phyloP scores from a whole-genome alignment of 2,329 filamentous ascomycete species.

The Colletotrichum camelliae region DNA sequence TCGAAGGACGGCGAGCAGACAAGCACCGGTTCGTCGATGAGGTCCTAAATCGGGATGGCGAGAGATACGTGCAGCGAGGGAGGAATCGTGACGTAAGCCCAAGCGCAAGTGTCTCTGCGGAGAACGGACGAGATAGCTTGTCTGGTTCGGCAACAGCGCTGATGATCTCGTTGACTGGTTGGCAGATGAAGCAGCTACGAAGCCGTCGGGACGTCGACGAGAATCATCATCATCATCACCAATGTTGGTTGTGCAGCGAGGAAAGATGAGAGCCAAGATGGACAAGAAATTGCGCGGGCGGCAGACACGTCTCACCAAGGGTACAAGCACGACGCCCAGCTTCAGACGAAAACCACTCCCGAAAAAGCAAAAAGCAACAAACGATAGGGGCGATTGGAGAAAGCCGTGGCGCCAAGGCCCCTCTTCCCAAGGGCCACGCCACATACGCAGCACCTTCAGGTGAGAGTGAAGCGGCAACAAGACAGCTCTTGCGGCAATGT shows the following conservation, averaged over 20 bases:
- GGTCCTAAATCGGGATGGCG: background rate
- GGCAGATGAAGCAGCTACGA: background rate
- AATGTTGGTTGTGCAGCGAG: background rate
- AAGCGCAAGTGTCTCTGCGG: background rate
- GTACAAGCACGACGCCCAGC: background rate
- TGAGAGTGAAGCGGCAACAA: background rate
- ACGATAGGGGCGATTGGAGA: background rate
- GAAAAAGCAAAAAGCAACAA: background rate
- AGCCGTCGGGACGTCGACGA: background rate
- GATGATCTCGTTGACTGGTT: background rate
- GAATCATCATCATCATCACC: background rate
- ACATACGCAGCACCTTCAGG: background rate
- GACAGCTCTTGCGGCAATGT: background rate
- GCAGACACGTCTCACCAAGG: background rate
- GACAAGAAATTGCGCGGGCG: background rate
- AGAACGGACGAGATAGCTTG: background rate
- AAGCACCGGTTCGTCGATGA: background rate
- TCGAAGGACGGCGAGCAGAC: background rate
- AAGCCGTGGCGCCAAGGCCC: background rate
- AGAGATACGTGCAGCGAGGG: background rate
- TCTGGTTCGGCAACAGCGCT: background rate
- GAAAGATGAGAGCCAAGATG: background rate
- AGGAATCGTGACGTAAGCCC: background rate
- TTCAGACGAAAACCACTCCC: background rate
- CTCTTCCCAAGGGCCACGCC: background rate